Base-by-base conservation (phyloP, 1,284 basidiomycete species). In the Austroboletus niveus region DNA sequence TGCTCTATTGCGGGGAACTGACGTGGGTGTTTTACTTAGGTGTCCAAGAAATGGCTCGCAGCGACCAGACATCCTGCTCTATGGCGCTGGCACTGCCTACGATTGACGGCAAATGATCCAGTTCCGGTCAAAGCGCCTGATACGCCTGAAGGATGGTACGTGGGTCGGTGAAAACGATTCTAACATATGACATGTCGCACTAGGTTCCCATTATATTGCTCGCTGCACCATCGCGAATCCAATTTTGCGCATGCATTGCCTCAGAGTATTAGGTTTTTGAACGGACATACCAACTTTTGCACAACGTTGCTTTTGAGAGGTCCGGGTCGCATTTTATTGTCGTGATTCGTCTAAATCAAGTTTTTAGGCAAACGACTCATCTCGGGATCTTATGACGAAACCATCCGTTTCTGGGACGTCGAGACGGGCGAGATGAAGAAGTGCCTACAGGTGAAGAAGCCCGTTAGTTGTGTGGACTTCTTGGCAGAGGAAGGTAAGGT, bases 391-490 rank as follows among this genome's bases (percentile, higher is more conserved):
- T 94, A 94, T 62, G 93, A 95, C 57, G 92, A 94, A 71, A 92
- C 89, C 0, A 92, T 94, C 53, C 78, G 92, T 8, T 88, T 94
- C 69, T 94, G 92, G 92, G 87, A 92, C 63, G 77, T 93, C 24
- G 82, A 87, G 52, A 86, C 84, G 0, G 89, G 87, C 6, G 84
- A 87, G 63, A 84, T 89, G 77, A 85, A 85, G 71, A 91, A 89
- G 62, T 89, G 87, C 58, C 65, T 92, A 44, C 79, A 85, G 52
- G 87, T 86, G 38, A 92, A 85, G 76, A 93, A 92, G 61, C 88
- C 91, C 2, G 90, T 94, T 42, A 91, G 91, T 51, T 95, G 93
- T 69, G 82, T 96, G 38, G 92, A 95, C 66, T 95, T 90, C 69
- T 73, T 92, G 54, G 80, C 84, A 0, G 87, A 90, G 42, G 89